A percentile compares a stretch with the other conserved stretches of the same genome.
phyloP scores from a whole-genome alignment of 805 yeast species.

The Myxozyma neotropica region DNA sequence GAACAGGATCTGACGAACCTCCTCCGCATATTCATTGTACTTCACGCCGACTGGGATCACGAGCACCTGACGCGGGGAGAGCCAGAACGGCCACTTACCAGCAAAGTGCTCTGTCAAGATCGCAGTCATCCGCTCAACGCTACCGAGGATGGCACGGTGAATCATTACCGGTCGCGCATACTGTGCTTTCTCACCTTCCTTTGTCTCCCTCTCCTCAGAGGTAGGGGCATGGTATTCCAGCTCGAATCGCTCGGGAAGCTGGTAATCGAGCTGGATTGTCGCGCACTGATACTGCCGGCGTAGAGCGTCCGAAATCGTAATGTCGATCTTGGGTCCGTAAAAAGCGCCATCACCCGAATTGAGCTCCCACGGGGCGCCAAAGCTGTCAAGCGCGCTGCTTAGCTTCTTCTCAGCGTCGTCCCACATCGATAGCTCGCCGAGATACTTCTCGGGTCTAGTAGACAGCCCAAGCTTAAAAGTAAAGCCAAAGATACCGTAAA shows the following conservation, averaged over 20 bases:
- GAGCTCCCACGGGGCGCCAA: conserved; percentile 63
- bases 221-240: conserved; percentile 57
- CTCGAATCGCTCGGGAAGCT: conserved; percentile 82
- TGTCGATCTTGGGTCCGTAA: conserved; percentile 69
- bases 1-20: conserved; percentile 62
- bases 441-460: conserved; percentile 79
- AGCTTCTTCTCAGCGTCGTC: conserved; percentile 73
- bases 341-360: conserved; percentile 96
- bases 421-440: conserved; percentile 83
- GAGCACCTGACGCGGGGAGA: conserved; percentile 97
- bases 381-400: conserved; percentile 57
- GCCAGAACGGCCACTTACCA: conserved; percentile 99
- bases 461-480: conserved; percentile 69
- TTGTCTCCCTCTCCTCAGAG: conserved; percentile 38
- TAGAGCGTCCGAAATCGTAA: conserved; percentile 75
- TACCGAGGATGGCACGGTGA: conserved; percentile 97
- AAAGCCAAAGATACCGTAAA: conserved; percentile 71
- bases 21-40: conserved; percentile 85
- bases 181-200: conserved; percentile 46
- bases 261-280: conserved; percentile 93
- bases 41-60: conserved; percentile 97
- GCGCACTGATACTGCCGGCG: conserved; percentile 91
- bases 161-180: conserved; percentile 95
- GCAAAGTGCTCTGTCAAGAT: conserved; percentile 96
- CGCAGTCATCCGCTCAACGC: conserved; percentile 99